phyloP scores from a whole-genome alignment of 2,329 filamentous ascomycete genomes.

The Thelonectria blattea region DNA sequence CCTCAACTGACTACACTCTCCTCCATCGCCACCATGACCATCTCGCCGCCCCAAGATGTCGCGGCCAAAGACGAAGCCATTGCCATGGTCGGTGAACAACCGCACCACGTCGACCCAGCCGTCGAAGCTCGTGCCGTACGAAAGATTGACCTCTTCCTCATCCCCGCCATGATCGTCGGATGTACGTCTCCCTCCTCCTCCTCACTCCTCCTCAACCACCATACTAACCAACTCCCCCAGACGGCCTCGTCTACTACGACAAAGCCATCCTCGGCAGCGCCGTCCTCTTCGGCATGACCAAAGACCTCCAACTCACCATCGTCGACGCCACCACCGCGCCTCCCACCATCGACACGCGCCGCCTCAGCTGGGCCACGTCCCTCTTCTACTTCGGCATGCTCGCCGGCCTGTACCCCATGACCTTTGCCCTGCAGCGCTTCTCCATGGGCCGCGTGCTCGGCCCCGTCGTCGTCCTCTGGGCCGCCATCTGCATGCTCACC shows the following conservation, averaged over 20 bases:
- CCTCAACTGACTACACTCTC: neutral
- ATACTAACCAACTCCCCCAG: constrained; percentile 40
- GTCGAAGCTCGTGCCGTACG: constrained; percentile 63
- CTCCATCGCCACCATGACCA: neutral
- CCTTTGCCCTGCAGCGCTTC: constrained; percentile 72
- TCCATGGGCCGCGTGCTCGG: constrained; percentile 69
- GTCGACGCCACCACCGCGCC: constrained; percentile 52
- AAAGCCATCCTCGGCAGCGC: constrained; percentile 77
- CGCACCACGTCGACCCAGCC: constrained; percentile 59
- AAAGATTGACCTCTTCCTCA: constrained; percentile 72
- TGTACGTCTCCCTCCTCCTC: constrained; percentile 38
- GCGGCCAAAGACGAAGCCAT: constrained; percentile 45
- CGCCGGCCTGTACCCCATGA: constrained; percentile 75
- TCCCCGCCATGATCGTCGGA: constrained; percentile 69
- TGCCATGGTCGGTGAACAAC: constrained; percentile 63
- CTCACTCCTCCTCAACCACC: neutral
- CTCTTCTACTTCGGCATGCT: constrained; percentile 85
- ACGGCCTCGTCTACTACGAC: constrained; percentile 53
- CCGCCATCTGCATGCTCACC: constrained; percentile 70
- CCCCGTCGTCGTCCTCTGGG: constrained; percentile 68
- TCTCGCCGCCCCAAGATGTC: neutral
- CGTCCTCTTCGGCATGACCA: constrained; percentile 77
- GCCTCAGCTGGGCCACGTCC: constrained; percentile 78
- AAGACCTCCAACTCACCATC: constrained; percentile 66
- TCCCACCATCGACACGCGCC: constrained; percentile 66